Percentiles rank a stretch among this genome's conserved stretches.
phyloP scores from a whole-genome alignment of 1,284 basidiomycete species.

The Boletus semigastroideus region DNA sequence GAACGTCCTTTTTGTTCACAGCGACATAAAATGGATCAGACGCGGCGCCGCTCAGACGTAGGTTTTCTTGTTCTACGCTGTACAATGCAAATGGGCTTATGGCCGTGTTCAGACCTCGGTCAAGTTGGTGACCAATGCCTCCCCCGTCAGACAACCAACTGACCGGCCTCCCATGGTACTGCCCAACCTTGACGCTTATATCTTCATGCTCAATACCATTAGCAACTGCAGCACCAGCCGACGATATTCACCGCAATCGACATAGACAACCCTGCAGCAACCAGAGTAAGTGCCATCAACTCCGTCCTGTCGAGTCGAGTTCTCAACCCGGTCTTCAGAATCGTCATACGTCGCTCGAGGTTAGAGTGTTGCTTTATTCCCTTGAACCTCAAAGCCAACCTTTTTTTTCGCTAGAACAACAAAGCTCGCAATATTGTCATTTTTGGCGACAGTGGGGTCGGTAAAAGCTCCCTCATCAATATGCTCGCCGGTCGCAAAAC shows the following conservation, averaged over 20 bases:
- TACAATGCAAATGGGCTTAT: constrained; percentile 1
- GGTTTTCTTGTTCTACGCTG: background rate
- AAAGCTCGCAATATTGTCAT: constrained; percentile 26
- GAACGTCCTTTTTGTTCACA: constrained; percentile 1
- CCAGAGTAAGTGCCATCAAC: constrained; percentile 10
- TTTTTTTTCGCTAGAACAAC: background rate
- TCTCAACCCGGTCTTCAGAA: constrained; percentile 4
- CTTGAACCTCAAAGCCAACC: background rate
- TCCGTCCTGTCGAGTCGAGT: background rate
- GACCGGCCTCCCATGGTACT: constrained; percentile 11
- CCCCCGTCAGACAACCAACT: background rate
- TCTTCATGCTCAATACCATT: constrained; percentile 2
- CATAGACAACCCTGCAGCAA: background rate
- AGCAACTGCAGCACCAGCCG: constrained; percentile 2
- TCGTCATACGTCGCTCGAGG: constrained; percentile 5
- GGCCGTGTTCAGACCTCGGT: constrained; percentile 7
- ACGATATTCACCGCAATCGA: constrained; percentile 14
- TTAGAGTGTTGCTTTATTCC: constrained; percentile 4
- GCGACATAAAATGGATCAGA: constrained; percentile 5
- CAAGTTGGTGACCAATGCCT: background rate
- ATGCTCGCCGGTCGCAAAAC: constrained; percentile 28
- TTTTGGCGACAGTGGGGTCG: constrained; percentile 35
- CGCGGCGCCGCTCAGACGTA: constrained; percentile 11
- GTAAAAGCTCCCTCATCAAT: constrained; percentile 34
- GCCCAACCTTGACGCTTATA: background rate